Percentiles rank a stretch among this genome's conserved stretches.
Conservation (phyloP, 805 yeast genomes). For the Ogataea pilisensis region DNA sequence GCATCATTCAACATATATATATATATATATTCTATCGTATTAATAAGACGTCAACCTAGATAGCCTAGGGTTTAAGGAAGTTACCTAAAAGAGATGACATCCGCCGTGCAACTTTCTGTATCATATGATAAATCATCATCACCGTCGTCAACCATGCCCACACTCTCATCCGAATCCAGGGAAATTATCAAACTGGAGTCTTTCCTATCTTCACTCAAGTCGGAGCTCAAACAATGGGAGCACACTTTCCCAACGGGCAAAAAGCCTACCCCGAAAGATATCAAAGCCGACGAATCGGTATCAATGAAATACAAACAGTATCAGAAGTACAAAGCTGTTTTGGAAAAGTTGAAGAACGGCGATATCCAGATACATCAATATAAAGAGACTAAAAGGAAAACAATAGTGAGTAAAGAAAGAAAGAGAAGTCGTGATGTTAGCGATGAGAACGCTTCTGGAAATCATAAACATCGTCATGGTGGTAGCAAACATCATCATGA, state of each 20-base stretch:
- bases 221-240: constrained; percentile 52
- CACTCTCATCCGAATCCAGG: neutral
- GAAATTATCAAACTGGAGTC: neutral
- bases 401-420: constrained; percentile 5
- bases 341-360: constrained; percentile 14
- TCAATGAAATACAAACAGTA: constrained; percentile 32
- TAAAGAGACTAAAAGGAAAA: constrained; percentile 1
- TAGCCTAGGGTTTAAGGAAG: no score
- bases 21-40: no score
- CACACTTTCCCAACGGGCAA: constrained; percentile 34
- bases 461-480: neutral
- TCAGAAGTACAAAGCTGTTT: constrained; percentile 22
- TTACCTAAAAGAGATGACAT: no score
- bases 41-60: no score
- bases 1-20: no score
- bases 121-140: no score
- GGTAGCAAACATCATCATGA: no score
- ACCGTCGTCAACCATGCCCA: neutral
- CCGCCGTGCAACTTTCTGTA: no score
- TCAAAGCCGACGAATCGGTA: constrained; percentile 36
- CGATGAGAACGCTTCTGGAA: constrained; percentile 4
- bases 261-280: constrained; percentile 44
- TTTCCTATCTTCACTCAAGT: neutral
- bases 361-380: constrained; percentile 10
- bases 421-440: constrained; percentile 2